Conservation (phyloP, 306 rosid species). For the Vigna nakashimae region DNA sequence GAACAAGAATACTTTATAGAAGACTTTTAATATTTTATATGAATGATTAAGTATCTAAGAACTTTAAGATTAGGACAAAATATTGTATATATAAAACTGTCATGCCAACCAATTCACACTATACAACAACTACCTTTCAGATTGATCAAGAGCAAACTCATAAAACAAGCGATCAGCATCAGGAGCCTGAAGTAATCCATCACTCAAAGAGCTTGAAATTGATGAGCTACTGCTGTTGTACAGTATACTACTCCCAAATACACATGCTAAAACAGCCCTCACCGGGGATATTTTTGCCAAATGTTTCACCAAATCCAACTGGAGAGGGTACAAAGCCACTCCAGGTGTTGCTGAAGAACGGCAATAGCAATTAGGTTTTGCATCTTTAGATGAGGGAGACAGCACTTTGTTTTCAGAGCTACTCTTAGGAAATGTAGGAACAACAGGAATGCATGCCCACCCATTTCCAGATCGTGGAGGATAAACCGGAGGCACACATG, state of each 20-base stretch:
- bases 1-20: slow-evolving; percentile 34
- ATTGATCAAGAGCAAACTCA: slow-evolving; percentile 99
- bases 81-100: slow-evolving; percentile 12
- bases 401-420: slow-evolving; percentile 79
- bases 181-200: slow-evolving; percentile 74
- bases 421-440: slow-evolving; percentile 74
- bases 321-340: slow-evolving; percentile 84
- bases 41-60: slow-evolving; percentile 31
- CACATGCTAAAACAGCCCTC: slow-evolving; percentile 95
- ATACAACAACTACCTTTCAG: slow-evolving; percentile 75
- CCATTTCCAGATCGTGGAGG: slow-evolving; percentile 97
- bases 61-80: slow-evolving; percentile 20
- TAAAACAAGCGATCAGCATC: slow-evolving; percentile 87
- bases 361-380: slow-evolving; percentile 74
- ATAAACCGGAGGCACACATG: slow-evolving; percentile 96
- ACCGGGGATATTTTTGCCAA: slow-evolving; percentile 95
- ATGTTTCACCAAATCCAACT: slow-evolving; percentile 92
- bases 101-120: slow-evolving; percentile 14
- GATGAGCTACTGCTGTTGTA: slow-evolving; percentile 78
- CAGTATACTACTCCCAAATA: slow-evolving; percentile 93
- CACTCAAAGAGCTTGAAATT: slow-evolving; percentile 79
- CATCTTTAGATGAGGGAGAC: slow-evolving; percentile 87
- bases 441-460: slow-evolving; percentile 96
- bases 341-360: slow-evolving; percentile 83
- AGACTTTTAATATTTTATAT: not conserved